A percentile compares a stretch with the other conserved stretches of the same genome.
These are phyloP conservation scores for Bipolaris bicolor DNA, from an alignment of 2,329 filamentous ascomycete species.

Conservation along the genomic window DNA sequence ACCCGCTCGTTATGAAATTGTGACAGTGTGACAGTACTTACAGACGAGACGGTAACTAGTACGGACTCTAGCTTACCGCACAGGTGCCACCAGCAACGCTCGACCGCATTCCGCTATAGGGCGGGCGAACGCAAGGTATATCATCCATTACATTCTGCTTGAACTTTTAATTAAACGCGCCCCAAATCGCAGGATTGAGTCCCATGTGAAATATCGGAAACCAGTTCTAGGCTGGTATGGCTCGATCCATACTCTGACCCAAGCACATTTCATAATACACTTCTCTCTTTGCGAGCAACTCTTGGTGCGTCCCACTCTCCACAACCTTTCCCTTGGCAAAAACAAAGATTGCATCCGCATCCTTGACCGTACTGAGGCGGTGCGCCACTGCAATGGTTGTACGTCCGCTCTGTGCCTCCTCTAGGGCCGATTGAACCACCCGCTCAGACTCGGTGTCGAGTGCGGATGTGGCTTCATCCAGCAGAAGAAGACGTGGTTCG, in stretches of 20 bases:
- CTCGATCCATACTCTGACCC: slow-evolving; percentile 50
- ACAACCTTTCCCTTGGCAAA: slow-evolving; percentile 86
- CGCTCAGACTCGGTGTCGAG: slow-evolving; percentile 62
- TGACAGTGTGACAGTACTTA: neutral
- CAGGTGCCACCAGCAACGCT: neutral
- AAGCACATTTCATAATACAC: slow-evolving; percentile 55
- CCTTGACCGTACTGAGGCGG: slow-evolving; percentile 88
- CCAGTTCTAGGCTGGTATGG: slow-evolving; percentile 20
- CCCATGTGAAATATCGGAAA: neutral
- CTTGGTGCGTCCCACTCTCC: slow-evolving; percentile 70
- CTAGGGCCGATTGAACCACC: slow-evolving; percentile 78
- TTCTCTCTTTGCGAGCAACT: slow-evolving; percentile 48
- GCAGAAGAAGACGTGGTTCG: slow-evolving; percentile 78
- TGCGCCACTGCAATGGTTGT: slow-evolving; percentile 97
- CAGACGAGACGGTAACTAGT: neutral
- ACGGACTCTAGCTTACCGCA: neutral
- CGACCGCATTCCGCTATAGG: neutral
- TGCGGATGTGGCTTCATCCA: slow-evolving; percentile 47
- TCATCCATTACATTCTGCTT: neutral
- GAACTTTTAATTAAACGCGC: too few relatives aligned
- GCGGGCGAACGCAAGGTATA: neutral
- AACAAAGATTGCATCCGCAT: slow-evolving; percentile 91
- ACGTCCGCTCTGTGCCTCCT: slow-evolving; percentile 80
- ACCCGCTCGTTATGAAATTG: neutral
- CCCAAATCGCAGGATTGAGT: too few relatives aligned